Percentiles rank a stretch among this genome's conserved stretches.
phyloP scores from a whole-genome alignment of 257 asterid species.

The Capsicum pubescens region DNA sequence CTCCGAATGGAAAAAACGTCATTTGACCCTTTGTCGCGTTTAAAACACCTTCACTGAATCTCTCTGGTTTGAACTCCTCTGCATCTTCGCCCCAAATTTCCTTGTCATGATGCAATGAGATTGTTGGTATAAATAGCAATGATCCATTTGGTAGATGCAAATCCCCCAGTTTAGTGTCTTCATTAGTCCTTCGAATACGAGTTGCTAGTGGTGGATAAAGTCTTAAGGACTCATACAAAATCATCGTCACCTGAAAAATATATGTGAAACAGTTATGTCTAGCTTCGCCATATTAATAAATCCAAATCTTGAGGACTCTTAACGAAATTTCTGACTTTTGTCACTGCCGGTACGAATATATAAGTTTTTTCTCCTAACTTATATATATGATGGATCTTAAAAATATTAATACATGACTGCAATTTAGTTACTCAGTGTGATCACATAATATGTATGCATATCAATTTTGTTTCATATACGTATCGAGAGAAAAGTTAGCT shows the following conservation, averaged over 20 bases:
- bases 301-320: too few species aligned
- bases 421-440: not conserved
- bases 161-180: conserved; percentile 46
- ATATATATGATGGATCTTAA: not conserved
- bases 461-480: too few species aligned
- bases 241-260: conserved; percentile 52
- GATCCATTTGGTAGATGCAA: conserved; percentile 49
- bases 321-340: too few species aligned
- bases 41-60: conserved; percentile 51
- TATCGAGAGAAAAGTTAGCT: too few species aligned
- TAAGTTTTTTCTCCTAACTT: not conserved
- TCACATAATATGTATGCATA: not conserved
- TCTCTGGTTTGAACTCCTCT: conserved; percentile 59
- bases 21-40: conserved; percentile 45
- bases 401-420: not conserved
- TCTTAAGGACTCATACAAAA: conserved; percentile 58
- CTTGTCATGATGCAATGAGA: conserved; percentile 48
- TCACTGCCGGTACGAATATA: too few species aligned
- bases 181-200: conserved; percentile 28
- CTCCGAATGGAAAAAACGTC: conserved; percentile 49
- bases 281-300: too few species aligned
- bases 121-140: conserved; percentile 37
- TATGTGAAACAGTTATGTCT: too few species aligned
- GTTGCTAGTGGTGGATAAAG: conserved; percentile 52
- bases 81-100: conserved; percentile 63